A percentile compares a stretch with the other conserved stretches of the same genome.
phyloP scores from a whole-genome alignment of 106 monocot genomes.

The Gastrodia elata region DNA sequence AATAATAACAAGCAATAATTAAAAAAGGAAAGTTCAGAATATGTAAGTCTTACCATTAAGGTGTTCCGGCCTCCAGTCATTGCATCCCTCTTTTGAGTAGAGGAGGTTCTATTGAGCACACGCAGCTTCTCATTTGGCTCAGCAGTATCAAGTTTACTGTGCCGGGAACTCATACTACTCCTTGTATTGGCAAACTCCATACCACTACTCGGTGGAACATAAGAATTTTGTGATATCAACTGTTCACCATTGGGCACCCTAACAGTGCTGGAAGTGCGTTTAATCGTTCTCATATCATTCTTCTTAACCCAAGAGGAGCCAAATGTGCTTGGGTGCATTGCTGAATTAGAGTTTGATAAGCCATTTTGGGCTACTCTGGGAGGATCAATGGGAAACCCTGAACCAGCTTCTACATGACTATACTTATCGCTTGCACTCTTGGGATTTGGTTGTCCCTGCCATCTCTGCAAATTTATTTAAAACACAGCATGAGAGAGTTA shows the following conservation, averaged over 20 bases:
- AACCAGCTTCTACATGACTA: conserved; percentile 23
- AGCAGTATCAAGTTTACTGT: conserved; percentile 20
- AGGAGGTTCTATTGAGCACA: conserved; percentile 25
- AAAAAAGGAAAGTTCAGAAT: neutral
- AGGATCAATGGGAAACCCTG: conserved; percentile 26
- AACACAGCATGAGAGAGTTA: neutral
- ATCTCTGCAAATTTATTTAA: conserved; percentile 14
- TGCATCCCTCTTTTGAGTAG: conserved; percentile 33
- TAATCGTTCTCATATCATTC: conserved; percentile 7
- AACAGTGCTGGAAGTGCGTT: conserved; percentile 11
- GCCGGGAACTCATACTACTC: conserved; percentile 23
- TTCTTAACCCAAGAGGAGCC: conserved; percentile 8
- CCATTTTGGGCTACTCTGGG: conserved; percentile 13
- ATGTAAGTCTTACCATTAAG: conserved; percentile 24
- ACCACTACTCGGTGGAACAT: conserved; percentile 11
- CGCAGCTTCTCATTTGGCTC: conserved; percentile 20
- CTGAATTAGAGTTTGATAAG: conserved; percentile 14
- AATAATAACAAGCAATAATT: neutral
- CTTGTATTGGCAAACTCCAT: conserved; percentile 16
- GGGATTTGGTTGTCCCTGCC: conserved; percentile 25
- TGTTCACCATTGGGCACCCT: conserved; percentile 19
- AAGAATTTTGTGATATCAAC: conserved; percentile 28
- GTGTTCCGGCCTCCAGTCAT: conserved; percentile 23
- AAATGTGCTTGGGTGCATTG: conserved; percentile 14
- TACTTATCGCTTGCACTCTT: conserved; percentile 45